A percentile compares a stretch with the other conserved stretches of the same genome.
These are phyloP conservation scores for Zygotorulaspora florentina DNA, from an alignment of 805 yeast genomes.

Conservation along the genomic window DNA sequence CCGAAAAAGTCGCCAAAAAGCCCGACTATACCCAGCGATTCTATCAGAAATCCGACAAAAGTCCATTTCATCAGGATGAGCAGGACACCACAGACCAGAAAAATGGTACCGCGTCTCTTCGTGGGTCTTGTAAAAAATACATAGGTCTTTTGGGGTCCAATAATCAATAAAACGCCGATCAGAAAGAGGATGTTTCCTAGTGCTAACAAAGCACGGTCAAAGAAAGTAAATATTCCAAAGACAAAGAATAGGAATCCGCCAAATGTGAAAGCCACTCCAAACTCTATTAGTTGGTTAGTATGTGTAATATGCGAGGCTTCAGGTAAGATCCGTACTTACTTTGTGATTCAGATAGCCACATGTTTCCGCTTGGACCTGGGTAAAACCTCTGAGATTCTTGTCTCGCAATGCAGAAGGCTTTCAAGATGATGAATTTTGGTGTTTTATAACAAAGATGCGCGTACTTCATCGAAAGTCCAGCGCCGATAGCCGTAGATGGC, in stretches of 20 bases:
- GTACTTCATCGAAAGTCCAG: too few relatives aligned
- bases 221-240: slow-evolving; percentile 78
- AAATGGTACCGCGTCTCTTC: slow-evolving; percentile 80
- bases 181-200: slow-evolving; percentile 79
- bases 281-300: slow-evolving; percentile 44
- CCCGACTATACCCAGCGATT: slow-evolving; percentile 83
- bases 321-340: slow-evolving; percentile 43
- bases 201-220: slow-evolving; percentile 84
- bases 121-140: slow-evolving; percentile 82
- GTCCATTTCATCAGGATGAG: slow-evolving; percentile 73
- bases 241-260: slow-evolving; percentile 72
- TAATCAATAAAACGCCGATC: slow-evolving; percentile 78
- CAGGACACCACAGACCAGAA: slow-evolving; percentile 70
- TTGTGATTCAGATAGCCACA: slow-evolving; percentile 75
- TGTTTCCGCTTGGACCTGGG: slow-evolving; percentile 11
- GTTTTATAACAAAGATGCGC: too few relatives aligned
- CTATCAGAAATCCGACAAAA: slow-evolving; percentile 79
- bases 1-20: slow-evolving; percentile 93
- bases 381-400: neutral
- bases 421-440: too few relatives aligned
- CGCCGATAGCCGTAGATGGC: too few relatives aligned
- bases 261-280: slow-evolving; percentile 90
- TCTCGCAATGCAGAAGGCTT: neutral
- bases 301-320: neutral
- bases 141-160: slow-evolving; percentile 81